Evolutionary conservation across 2,329 filamentous ascomycete species (phyloP).

Genomic region (Exophiala lecanii-corni): DNA sequence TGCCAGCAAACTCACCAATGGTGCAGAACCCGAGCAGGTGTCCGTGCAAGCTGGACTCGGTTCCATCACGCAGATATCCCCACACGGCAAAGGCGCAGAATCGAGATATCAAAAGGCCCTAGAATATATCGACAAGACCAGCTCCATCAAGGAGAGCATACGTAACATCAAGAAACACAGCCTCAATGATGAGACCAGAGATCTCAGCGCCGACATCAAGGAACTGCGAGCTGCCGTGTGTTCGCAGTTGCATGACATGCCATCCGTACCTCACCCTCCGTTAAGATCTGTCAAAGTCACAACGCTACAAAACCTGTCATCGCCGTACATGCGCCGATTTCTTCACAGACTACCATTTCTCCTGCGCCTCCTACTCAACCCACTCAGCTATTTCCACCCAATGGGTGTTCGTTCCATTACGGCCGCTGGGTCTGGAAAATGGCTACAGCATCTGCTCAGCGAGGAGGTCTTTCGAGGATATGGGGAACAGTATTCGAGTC

Average conservation of each 20-base stretch:
- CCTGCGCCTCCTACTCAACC: slow-evolving; percentile 44
- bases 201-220: slow-evolving; percentile 38
- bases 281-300: slow-evolving; percentile 45
- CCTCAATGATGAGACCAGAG: slow-evolving; percentile 29
- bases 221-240: slow-evolving; percentile 49
- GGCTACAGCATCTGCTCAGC: slow-evolving; percentile 45
- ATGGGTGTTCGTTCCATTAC: slow-evolving; percentile 48
- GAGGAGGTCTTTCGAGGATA: slow-evolving; percentile 49
- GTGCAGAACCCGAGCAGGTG: slow-evolving; percentile 34
- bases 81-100: slow-evolving; percentile 42
- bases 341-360: slow-evolving; percentile 49
- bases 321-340: slow-evolving; percentile 40
- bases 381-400: slow-evolving; percentile 50
- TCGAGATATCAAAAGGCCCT: slow-evolving; percentile 41
- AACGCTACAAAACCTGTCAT: slow-evolving; percentile 42
- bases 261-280: slow-evolving; percentile 50
- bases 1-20: slow-evolving; percentile 36
- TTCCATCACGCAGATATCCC: slow-evolving; percentile 40
- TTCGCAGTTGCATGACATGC: slow-evolving; percentile 43
- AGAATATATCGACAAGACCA: slow-evolving; percentile 37
- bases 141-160: slow-evolving; percentile 35
- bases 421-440: slow-evolving; percentile 47
- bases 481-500: slow-evolving; percentile 39
- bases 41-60: slow-evolving; percentile 36
- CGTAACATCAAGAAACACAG: slow-evolving; percentile 28